Evolutionary conservation across 2,329 filamentous ascomycete species (phyloP).

Genomic region (Didymellaceae sp.): DNA sequence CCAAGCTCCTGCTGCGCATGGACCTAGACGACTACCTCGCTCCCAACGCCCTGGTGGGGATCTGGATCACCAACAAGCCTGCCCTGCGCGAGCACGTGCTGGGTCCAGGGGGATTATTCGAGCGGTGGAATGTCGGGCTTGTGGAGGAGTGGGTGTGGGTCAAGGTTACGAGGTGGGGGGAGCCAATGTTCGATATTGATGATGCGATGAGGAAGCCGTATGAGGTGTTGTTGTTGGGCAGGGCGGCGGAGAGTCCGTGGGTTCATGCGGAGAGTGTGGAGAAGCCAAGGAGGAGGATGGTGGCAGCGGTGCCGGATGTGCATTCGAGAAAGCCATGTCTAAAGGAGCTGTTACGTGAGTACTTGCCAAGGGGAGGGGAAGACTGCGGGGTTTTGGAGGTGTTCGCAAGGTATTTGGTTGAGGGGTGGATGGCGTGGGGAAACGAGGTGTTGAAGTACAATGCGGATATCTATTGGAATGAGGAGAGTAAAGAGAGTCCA

Average conservation of each 20-base stretch:
- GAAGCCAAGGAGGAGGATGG: conserved; percentile 59
- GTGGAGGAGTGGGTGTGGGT: conserved; percentile 80
- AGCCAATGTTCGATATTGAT: conserved; percentile 67
- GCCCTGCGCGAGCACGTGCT: conserved; percentile 63
- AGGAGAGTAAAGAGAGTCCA: too few relatives aligned
- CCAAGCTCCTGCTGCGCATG: conserved; percentile 49
- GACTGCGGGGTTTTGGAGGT: conserved; percentile 71
- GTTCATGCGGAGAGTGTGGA: conserved; percentile 32
- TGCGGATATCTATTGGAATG: conserved; percentile 59
- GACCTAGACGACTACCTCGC: conserved; percentile 54
- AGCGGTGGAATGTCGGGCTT: conserved; percentile 69
- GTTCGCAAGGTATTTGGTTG: conserved; percentile 76
- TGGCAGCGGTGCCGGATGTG: conserved; percentile 74
- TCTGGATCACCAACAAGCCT: conserved; percentile 81
- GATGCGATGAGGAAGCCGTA: conserved; percentile 75
- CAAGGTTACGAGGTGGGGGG: conserved; percentile 70
- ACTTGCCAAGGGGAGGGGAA: conserved; percentile 55
- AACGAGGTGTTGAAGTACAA: conserved; percentile 77
- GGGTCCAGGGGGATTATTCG: conserved; percentile 65
- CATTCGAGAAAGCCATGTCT: conserved; percentile 82
- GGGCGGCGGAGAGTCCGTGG: conserved; percentile 36
- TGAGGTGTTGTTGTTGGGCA: conserved; percentile 72
- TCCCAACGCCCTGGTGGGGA: conserved; percentile 61
- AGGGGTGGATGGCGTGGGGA: conserved; percentile 81
- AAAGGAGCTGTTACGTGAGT: conserved; percentile 63